Conservation (phyloP, 306 rosid species). For the Adenanthera pavonina region DNA sequence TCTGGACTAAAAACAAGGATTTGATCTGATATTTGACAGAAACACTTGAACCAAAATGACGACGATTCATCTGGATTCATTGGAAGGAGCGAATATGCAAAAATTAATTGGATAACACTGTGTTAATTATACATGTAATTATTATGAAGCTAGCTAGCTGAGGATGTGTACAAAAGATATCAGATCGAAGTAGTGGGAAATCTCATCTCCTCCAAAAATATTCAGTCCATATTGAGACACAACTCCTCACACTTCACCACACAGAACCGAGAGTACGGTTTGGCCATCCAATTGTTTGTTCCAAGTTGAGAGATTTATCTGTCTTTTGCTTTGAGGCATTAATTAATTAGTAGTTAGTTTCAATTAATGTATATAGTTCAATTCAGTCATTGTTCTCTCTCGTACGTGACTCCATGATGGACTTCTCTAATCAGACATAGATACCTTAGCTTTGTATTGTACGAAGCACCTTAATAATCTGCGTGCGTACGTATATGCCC, state of each 20-base stretch:
- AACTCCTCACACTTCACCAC: constrained; percentile 28
- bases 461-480: constrained; percentile 2
- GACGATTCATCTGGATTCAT: constrained; percentile 7
- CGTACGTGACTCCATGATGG: constrained; percentile 24
- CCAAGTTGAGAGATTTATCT: constrained; percentile 33
- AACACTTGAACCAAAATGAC: constrained; percentile 23
- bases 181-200: not conserved
- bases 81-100: too few relatives aligned
- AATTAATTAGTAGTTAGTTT: not conserved
- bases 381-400: constrained; percentile 19
- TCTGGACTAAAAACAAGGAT: constrained; percentile 12
- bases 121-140: not conserved
- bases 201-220: constrained; percentile 3
- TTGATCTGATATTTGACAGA: constrained; percentile 40
- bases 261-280: not conserved
- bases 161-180: not conserved
- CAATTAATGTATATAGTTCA: not conserved
- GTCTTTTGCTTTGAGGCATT: constrained; percentile 29
- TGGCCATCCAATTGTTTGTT: constrained; percentile 2
- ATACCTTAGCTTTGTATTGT: constrained; percentile 12
- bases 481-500: not conserved
- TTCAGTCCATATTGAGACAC: constrained; percentile 34
- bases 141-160: not conserved
- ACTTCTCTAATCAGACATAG: not conserved
- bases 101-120: not conserved